Conservation (phyloP, 202 grass and related monocot species). For the Saccharum hybrid region DNA sequence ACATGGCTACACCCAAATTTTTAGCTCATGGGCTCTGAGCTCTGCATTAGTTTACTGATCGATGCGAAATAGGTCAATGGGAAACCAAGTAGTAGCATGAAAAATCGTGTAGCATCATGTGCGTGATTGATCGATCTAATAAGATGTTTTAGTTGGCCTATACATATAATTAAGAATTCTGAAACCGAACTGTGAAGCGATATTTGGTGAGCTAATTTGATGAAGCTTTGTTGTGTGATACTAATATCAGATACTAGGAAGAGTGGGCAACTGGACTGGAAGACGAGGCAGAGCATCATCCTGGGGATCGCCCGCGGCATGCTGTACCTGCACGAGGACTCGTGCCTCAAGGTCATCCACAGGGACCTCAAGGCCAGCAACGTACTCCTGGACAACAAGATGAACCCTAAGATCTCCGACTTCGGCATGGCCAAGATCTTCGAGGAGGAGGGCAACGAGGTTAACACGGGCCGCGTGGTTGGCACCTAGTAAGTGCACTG, state of each 20-base stretch:
- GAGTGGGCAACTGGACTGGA: constrained; percentile 74
- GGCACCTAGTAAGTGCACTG: constrained; percentile 74
- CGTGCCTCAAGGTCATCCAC: constrained; percentile 77
- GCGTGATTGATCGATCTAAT: neutral
- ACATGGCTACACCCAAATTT: constrained; percentile 33
- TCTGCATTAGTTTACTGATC: constrained; percentile 38
- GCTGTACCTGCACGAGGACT: constrained; percentile 98
- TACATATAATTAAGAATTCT: neutral
- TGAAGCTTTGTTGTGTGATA: neutral
- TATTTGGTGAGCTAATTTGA: neutral
- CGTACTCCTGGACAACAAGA: constrained; percentile 85
- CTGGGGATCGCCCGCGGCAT: constrained; percentile 79
- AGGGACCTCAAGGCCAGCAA: constrained; percentile 93
- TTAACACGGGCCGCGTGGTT: constrained; percentile 73
- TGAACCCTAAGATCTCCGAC: constrained; percentile 99
- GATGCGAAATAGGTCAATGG: constrained; percentile 45
- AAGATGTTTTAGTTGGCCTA: neutral
- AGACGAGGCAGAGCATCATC: constrained; percentile 69
- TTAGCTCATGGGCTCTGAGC: constrained; percentile 27
- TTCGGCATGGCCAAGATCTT: constrained; percentile 97
- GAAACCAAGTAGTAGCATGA: constrained; percentile 5
- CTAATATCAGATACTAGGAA: constrained; percentile 48
- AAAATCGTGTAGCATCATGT: constrained; percentile 17
- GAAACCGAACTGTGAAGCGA: neutral
- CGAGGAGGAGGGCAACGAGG: constrained; percentile 58